Evolutionary conservation across 371 early-diverging fungal species (phyloP), one percentile per base, ranked within the genome.

Genomic region (Nematocida ironsii): DNA sequence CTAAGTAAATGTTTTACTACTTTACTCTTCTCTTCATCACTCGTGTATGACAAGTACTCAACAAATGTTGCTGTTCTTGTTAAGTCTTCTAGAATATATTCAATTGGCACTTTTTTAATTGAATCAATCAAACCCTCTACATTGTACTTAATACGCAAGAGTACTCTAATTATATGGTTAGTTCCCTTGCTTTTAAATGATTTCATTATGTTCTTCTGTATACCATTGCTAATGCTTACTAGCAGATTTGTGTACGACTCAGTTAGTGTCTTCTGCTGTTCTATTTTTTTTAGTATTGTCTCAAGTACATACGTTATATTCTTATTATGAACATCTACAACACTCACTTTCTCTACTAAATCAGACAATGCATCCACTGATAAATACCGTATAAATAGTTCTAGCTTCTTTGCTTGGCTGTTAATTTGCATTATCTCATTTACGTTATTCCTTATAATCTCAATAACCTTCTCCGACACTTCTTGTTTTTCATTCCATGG

Each of bases 181-280:
- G 72, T 71, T 52, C 80, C 80, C 44, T 70, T 78, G 70, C 70
- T 70, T 42, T 57, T 78, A 23, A 78, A 60, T 5, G 69, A 16
- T 40, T 78, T 78, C 16, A 9, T 39, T 44, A 52, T n/a, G 20
- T 78, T 78, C 13, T 25, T 48, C 7, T 48, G 40, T 39, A 78
- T 39, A 5, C 13, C 16, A 23, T 11, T 20, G 13, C n/a, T 11
- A 48, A 68, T 16, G 16, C 18, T 66, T 56, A 55, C 55, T 2
- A 50, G 6, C 16, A 50, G 69, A 13, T 18, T n/a, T 52, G n/a
- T 68, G 27, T 50, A 68, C 23, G 50, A 6, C n/a, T 44, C 23
- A 48, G 47, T 68, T 1, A 50, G 47, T 52, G 16, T 48, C 16
- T 68, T 68, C 27, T 47, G 69, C 52, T 68, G 25, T 52, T 52